A percentile compares a stretch with the other conserved stretches of the same genome.
Conservation (phyloP, 2,329 filamentous ascomycete species). For the Apiospora koreana region DNA sequence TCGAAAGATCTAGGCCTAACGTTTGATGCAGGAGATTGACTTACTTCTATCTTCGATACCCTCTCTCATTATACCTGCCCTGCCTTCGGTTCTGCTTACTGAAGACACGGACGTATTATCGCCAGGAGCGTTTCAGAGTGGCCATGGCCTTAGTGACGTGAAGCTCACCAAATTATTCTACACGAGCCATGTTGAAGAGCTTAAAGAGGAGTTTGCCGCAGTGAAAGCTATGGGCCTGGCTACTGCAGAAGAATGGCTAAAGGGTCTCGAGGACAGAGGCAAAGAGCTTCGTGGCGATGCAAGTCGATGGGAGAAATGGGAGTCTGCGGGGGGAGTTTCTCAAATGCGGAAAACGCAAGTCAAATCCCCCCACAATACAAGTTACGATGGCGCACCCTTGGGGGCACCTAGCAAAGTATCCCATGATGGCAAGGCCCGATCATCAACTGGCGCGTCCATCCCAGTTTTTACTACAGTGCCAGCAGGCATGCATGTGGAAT, state of each 20-base stretch:
- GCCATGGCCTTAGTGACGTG: slow-evolving; percentile 45
- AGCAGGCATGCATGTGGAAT: not conserved
- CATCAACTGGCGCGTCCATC: slow-evolving; percentile 13
- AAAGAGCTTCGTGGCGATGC: slow-evolving; percentile 61
- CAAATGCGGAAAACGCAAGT: not conserved
- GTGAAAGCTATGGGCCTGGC: slow-evolving; percentile 68
- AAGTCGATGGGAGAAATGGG: slow-evolving; percentile 76
- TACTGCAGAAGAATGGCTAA: slow-evolving; percentile 75
- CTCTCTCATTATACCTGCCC: slow-evolving; percentile 64
- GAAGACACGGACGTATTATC: slow-evolving; percentile 61
- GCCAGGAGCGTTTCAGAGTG: slow-evolving; percentile 53
- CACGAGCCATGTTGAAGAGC: slow-evolving; percentile 60
- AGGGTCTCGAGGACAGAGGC: slow-evolving; percentile 68
- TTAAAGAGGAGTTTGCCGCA: slow-evolving; percentile 63
- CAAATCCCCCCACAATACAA: not conserved
- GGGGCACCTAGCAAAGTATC: not conserved
- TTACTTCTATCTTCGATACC: slow-evolving; percentile 64
- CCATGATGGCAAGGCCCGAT: not conserved
- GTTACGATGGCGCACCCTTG: not conserved
- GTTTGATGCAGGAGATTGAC: slow-evolving; percentile 62
- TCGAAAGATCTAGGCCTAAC: slow-evolving; percentile 11
- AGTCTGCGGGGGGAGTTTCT: slow-evolving; percentile 40
- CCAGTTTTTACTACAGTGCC: slow-evolving; percentile 18
- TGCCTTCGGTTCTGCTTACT: slow-evolving; percentile 69
- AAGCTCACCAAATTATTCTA: slow-evolving; percentile 68